phyloP scores from a whole-genome alignment of 2,329 filamentous ascomycete species.

The Nannizziopsis barbatae region DNA sequence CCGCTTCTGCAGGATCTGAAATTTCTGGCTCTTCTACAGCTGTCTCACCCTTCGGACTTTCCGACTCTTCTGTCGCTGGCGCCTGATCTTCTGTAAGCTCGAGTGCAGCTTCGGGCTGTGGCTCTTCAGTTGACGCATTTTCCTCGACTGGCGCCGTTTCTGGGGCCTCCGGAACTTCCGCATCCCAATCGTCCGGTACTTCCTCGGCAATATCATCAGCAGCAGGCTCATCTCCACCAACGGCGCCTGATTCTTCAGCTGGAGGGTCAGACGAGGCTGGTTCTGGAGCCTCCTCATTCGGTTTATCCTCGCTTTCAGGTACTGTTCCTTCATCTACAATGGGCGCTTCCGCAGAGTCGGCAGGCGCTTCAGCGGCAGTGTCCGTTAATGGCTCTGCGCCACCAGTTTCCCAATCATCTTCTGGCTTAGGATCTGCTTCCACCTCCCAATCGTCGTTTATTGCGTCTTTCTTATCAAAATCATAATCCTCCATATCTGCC shows the following conservation, averaged over 20 bases:
- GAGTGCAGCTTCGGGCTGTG: conserved; percentile 5
- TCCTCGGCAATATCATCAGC: background rate
- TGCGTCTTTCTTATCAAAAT: background rate
- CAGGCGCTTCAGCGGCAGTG: background rate
- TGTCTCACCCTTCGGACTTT: background rate
- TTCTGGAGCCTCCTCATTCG: conserved; percentile 13
- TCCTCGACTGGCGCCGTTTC: background rate
- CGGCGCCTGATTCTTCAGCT: background rate
- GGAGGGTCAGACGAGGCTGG: background rate
- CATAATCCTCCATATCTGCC: conserved; percentile 1
- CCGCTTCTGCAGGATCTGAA: background rate
- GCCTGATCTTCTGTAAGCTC: background rate
- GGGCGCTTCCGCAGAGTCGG: background rate
- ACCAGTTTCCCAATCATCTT: background rate
- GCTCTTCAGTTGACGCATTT: background rate
- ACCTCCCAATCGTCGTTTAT: background rate
- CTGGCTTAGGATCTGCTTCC: background rate
- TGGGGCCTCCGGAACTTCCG: background rate
- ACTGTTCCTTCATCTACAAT: background rate
- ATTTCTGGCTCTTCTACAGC: background rate
- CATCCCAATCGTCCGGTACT: background rate
- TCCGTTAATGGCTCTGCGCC: background rate
- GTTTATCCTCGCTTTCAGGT: conserved; percentile 15
- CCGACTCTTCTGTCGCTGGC: background rate
- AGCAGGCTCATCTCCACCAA: background rate